Evolutionary conservation across 345 rosid species (phyloP).

Genomic region (Arabidopsis suecica): DNA sequence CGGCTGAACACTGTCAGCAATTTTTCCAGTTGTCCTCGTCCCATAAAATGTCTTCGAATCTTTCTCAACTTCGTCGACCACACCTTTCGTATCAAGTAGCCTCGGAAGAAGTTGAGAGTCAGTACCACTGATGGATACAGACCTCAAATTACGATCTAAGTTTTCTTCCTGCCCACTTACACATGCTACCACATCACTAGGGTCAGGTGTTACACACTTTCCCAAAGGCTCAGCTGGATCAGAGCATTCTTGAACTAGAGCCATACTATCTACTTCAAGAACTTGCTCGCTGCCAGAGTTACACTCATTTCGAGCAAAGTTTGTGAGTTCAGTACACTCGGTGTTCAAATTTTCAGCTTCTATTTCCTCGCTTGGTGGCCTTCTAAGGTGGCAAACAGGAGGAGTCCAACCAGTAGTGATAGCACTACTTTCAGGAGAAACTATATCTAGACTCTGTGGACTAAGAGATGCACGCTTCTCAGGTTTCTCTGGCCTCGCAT

Average conservation of each 20-base stretch:
- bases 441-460: constrained; percentile 52
- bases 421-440: constrained; percentile 54
- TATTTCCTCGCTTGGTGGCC: constrained; percentile 41
- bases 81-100: constrained; percentile 43
- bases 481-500: constrained; percentile 51
- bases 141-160: constrained; percentile 37
- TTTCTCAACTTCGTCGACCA: constrained; percentile 50
- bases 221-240: constrained; percentile 47
- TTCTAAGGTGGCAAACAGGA: constrained; percentile 45
- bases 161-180: constrained; percentile 37
- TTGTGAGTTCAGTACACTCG: constrained; percentile 32
- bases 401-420: constrained; percentile 50
- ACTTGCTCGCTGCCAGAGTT: constrained; percentile 36
- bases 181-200: constrained; percentile 37
- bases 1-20: constrained; percentile 45
- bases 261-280: constrained; percentile 41
- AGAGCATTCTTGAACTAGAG: constrained; percentile 44
- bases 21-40: constrained; percentile 43
- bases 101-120: constrained; percentile 39
- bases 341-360: constrained; percentile 37
- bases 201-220: constrained; percentile 47
- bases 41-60: constrained; percentile 52
- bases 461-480: constrained; percentile 57
- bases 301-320: constrained; percentile 33
- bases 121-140: constrained; percentile 44